Conservation (phyloP, 2,329 filamentous ascomycete genomes). For the Diaporthe humulicola region DNA sequence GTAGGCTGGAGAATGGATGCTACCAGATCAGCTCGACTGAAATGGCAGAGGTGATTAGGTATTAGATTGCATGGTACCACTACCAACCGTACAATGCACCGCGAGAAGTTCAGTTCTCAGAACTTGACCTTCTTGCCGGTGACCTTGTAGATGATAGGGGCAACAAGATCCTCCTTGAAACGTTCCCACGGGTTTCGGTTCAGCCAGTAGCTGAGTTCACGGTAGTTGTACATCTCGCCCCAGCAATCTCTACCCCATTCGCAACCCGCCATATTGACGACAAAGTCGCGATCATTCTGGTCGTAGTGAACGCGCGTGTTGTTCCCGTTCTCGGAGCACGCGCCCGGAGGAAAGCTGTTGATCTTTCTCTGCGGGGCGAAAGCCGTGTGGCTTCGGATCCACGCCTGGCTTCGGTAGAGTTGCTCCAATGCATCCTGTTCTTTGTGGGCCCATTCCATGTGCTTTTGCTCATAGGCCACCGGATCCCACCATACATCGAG, state of each 20-base stretch:
- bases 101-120: constrained; percentile 46
- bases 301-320: constrained; percentile 88
- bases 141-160: constrained; percentile 72
- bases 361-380: constrained; percentile 93
- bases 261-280: constrained; percentile 99
- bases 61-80: constrained; percentile 12
- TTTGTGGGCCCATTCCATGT: constrained; percentile 99
- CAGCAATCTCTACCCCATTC: constrained; percentile 98
- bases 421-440: constrained; percentile 97
- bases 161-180: constrained; percentile 76
- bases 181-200: constrained; percentile 87
- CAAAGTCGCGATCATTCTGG: constrained; percentile 86
- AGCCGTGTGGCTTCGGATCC: constrained; percentile 88
- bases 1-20: background rate
- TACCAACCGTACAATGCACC: background rate
- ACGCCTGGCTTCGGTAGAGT: constrained; percentile 90
- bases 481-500: constrained; percentile 99
- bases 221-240: constrained; percentile 97
- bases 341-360: constrained; percentile 93
- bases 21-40: constrained; percentile 5
- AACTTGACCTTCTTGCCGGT: constrained; percentile 73
- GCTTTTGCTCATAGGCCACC: constrained; percentile 96
- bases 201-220: constrained; percentile 89
- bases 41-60: constrained; percentile 6
- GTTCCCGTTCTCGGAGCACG: constrained; percentile 83